Conservation (phyloP, 2,329 filamentous ascomycete species). For the Fonsecaea pedrosoi region DNA sequence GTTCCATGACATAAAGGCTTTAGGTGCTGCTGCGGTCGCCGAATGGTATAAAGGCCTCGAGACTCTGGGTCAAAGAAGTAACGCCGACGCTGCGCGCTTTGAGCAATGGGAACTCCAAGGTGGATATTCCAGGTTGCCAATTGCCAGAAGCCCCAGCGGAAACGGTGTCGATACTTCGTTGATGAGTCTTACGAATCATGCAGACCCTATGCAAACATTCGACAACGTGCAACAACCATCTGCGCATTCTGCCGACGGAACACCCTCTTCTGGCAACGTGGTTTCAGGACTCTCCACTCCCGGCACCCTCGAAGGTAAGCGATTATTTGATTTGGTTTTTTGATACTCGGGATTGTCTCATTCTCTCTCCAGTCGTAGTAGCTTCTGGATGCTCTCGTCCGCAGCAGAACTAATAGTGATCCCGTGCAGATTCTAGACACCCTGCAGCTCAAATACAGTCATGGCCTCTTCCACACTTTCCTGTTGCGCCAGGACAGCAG, state of each 20-base stretch:
- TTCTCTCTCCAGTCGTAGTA: not conserved
- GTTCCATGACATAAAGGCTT: conserved; percentile 67
- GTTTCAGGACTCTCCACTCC: conserved; percentile 2
- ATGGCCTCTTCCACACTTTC: not conserved
- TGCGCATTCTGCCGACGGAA: conserved; percentile 34
- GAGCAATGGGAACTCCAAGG: conserved; percentile 71
- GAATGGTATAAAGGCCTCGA: conserved; percentile 82
- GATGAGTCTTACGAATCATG: not conserved
- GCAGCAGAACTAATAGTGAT: not conserved
- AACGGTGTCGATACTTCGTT: not conserved
- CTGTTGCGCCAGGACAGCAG: not conserved
- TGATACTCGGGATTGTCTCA: not conserved
- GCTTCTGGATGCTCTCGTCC: not conserved
- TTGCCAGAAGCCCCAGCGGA: not conserved
- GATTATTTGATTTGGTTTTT: not conserved
- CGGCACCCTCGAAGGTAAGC: conserved; percentile 8
- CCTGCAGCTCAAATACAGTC: not conserved
- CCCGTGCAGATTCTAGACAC: not conserved
- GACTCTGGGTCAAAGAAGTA: conserved; percentile 64
- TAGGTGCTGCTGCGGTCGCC: conserved; percentile 72
- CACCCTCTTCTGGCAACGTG: conserved; percentile 13
- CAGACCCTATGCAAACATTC: not conserved
- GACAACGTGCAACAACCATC: conserved; percentile 5
- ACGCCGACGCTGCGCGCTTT: conserved; percentile 71
- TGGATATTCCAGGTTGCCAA: conserved; percentile 38